phyloP scores from a whole-genome alignment of 129 eudicot species.

The Ambrosia trifida region DNA sequence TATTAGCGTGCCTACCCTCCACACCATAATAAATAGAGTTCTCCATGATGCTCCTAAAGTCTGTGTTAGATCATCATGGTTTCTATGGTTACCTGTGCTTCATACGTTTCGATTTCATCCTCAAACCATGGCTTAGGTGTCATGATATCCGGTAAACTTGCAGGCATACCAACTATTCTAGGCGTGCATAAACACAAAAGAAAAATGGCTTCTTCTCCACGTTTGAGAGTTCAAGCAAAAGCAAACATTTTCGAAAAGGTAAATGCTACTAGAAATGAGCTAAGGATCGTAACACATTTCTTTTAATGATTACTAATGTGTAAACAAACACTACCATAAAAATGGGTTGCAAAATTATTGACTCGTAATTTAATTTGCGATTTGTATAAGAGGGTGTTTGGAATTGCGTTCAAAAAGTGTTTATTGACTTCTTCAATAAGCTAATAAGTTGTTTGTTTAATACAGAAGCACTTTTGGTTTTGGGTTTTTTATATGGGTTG shows the following conservation, averaged over 20 bases:
- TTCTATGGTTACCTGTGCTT: slow-evolving; percentile 54
- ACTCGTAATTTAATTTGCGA: background rate
- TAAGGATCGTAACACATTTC: slow-evolving; percentile 68
- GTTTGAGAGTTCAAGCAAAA: slow-evolving; percentile 52
- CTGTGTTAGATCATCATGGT: slow-evolving; percentile 22
- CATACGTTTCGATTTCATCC: slow-evolving; percentile 45
- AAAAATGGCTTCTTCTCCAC: slow-evolving; percentile 35
- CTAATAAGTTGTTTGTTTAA: too few relatives aligned
- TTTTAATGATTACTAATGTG: background rate
- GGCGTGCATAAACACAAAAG: slow-evolving; percentile 43
- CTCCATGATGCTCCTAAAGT: too few relatives aligned
- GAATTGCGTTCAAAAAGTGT: too few relatives aligned
- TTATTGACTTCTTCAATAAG: too few relatives aligned
- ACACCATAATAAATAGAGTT: background rate
- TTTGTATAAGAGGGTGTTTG: too few relatives aligned
- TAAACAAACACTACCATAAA: too few relatives aligned
- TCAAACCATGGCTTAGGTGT: slow-evolving; percentile 41
- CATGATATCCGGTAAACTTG: slow-evolving; percentile 41
- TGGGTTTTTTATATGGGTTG: too few relatives aligned
- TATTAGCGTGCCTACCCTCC: too few relatives aligned
- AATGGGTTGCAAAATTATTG: too few relatives aligned
- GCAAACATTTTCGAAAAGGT: slow-evolving; percentile 51
- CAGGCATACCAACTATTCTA: slow-evolving; percentile 36
- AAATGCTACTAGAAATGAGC: slow-evolving; percentile 53
- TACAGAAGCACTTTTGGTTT: too few relatives aligned